These are phyloP conservation scores for Chaetomiaceae sp. DNA, from an alignment of 2,329 filamentous ascomycete genomes.

Conservation along the genomic window DNA sequence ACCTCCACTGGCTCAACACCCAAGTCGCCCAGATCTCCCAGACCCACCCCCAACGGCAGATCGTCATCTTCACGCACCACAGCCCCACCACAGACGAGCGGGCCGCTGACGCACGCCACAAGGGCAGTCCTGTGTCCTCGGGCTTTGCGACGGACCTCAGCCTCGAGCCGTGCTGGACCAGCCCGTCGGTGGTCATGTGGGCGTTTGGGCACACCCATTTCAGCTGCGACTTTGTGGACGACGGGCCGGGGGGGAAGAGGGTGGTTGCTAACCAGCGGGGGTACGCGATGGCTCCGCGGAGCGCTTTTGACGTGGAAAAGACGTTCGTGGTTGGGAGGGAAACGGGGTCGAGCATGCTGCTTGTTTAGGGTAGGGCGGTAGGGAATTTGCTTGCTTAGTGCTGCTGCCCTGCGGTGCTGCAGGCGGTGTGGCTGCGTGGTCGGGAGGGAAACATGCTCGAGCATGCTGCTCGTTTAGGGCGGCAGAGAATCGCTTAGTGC, in stretches of 20 bases:
- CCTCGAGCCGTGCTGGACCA: constrained; percentile 33
- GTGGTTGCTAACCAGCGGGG: constrained; percentile 20
- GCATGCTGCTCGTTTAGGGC: too few relatives aligned
- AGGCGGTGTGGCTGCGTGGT: too few relatives aligned
- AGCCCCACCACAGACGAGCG: constrained; percentile 21
- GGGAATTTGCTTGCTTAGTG: too few relatives aligned
- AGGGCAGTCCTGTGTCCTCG: constrained; percentile 16
- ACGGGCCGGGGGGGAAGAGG: constrained; percentile 4
- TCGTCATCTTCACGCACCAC: constrained; percentile 25
- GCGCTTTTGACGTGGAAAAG: constrained; percentile 1
- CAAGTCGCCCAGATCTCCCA: constrained; percentile 11
- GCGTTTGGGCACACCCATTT: constrained; percentile 46
- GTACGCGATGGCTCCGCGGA: constrained; percentile 2
- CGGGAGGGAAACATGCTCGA: too few relatives aligned
- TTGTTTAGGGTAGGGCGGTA: too few relatives aligned
- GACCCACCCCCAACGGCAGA: not conserved
- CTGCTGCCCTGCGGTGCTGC: too few relatives aligned
- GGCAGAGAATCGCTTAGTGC: too few relatives aligned
- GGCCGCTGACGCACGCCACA: constrained; percentile 16
- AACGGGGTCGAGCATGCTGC: not conserved
- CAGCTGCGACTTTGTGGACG: constrained; percentile 35
- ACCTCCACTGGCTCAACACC: constrained; percentile 27
- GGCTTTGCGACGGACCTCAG: constrained; percentile 39
- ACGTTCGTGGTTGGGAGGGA: not conserved
- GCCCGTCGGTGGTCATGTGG: constrained; percentile 35